A percentile compares a stretch with the other conserved stretches of the same genome.
These are phyloP conservation scores for Rhodotorula paludigena DNA, from an alignment of 768 basidiomycete species.

Conservation along the genomic window DNA sequence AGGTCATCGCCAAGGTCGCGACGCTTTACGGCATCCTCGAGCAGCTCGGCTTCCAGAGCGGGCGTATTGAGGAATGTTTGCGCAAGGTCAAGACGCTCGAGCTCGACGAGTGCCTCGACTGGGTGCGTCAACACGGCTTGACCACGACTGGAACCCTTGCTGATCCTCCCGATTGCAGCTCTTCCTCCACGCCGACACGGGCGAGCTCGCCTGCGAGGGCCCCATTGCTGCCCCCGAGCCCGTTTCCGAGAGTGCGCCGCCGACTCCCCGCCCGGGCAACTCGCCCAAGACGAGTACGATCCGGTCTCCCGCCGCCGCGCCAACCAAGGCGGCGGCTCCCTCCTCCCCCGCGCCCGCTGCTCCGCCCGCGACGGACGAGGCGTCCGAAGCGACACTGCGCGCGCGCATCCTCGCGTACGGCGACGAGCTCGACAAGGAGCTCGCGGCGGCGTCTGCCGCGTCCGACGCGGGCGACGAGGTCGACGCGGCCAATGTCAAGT, in stretches of 20 bases:
- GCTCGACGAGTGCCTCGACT: constrained; percentile 83
- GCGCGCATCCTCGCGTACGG: constrained; percentile 34
- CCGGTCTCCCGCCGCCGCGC: background rate
- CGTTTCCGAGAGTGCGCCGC: constrained; percentile 25
- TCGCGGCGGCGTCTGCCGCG: background rate
- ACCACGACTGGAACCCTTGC: background rate
- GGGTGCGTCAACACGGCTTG: constrained; percentile 57
- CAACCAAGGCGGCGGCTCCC: background rate
- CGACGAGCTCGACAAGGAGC: constrained; percentile 16
- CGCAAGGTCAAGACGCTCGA: constrained; percentile 61
- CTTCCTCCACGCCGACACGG: constrained; percentile 59
- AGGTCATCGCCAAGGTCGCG: constrained; percentile 63
- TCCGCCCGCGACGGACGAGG: background rate
- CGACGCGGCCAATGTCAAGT: constrained; percentile 58
- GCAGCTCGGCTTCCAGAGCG: constrained; percentile 68
- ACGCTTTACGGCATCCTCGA: constrained; percentile 75
- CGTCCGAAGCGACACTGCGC: constrained; percentile 6
- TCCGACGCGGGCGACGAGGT: constrained; percentile 13
- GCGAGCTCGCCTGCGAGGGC: constrained; percentile 54
- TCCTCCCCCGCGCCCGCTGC: background rate
- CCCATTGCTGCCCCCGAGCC: constrained; percentile 5
- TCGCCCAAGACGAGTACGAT: background rate
- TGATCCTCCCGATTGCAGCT: constrained; percentile 52
- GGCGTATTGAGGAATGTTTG: constrained; percentile 67
- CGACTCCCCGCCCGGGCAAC: constrained; percentile 9